Evolutionary conservation across 2,329 filamentous ascomycete species (phyloP).

Genomic region (Cladosporium colombiae): DNA sequence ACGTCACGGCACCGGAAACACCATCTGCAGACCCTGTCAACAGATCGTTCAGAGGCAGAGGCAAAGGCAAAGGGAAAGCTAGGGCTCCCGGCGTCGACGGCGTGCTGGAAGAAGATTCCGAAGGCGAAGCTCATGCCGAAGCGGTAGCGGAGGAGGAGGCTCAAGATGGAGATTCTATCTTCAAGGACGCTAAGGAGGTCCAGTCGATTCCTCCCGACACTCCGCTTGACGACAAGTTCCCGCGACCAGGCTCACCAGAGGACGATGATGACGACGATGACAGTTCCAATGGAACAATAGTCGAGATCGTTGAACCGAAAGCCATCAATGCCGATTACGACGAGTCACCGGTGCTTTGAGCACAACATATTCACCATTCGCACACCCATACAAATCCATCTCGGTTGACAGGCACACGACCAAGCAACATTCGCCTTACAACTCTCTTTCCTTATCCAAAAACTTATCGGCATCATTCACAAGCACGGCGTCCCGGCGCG

Average conservation of each 20-base stretch:
- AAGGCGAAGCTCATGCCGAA: constrained; percentile 14
- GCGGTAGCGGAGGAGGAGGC: background rate
- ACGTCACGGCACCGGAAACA: constrained; percentile 9
- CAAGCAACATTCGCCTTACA: background rate
- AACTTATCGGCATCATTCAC: background rate
- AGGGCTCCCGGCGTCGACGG: constrained; percentile 6
- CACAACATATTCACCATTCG: no score
- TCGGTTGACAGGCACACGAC: background rate
- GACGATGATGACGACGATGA: background rate
- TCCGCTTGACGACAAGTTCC: background rate
- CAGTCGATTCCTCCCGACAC: constrained; percentile 10
- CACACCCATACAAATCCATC: background rate
- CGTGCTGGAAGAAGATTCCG: constrained; percentile 16
- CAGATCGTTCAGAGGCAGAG: background rate
- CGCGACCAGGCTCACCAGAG: background rate
- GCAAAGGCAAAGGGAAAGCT: constrained; percentile 8
- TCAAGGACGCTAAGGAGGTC: constrained; percentile 20
- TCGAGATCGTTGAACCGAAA: constrained; percentile 16
- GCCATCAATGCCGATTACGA: constrained; percentile 16
- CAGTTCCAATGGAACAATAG: background rate
- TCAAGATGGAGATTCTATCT: constrained; percentile 2
- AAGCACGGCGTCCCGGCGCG: background rate
- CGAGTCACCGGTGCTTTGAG: constrained; percentile 11
- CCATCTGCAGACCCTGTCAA: background rate
- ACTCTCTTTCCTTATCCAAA: background rate